These are phyloP conservation scores for Stephania cephalantha DNA, from an alignment of 164 flowering plant genomes.

Conservation along the genomic window DNA sequence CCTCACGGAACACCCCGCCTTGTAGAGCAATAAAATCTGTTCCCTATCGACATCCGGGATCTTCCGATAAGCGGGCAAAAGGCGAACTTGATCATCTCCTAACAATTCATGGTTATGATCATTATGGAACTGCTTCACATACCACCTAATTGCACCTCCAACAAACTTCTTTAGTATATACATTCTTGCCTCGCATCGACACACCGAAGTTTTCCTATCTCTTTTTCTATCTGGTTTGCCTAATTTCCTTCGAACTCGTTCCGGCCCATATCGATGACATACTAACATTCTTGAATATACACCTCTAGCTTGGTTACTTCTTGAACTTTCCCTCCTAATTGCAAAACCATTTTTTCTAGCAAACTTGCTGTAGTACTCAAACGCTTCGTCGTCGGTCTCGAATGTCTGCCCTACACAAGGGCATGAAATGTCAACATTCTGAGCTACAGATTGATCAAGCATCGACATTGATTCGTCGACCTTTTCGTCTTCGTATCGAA, in stretches of 20 bases:
- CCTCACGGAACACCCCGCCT: slow-evolving; percentile 66
- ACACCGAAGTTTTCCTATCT: slow-evolving; percentile 56
- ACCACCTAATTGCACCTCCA: slow-evolving; percentile 55
- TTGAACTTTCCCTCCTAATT: slow-evolving; percentile 57
- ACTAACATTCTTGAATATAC: slow-evolving; percentile 58
- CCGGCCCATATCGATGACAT: slow-evolving; percentile 66
- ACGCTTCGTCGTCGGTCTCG: slow-evolving; percentile 59
- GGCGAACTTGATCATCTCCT: slow-evolving; percentile 66
- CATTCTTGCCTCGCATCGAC: slow-evolving; percentile 74
- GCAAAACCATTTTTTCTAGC: slow-evolving; percentile 69
- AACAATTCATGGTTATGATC: slow-evolving; percentile 70
- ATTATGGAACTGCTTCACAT: slow-evolving; percentile 58
- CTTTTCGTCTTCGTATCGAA: slow-evolving; percentile 38
- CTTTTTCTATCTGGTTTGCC: slow-evolving; percentile 45
- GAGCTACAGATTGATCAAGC: not conserved
- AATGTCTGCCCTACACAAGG: slow-evolving; percentile 69
- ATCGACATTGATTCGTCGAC: slow-evolving; percentile 12
- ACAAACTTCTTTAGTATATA: slow-evolving; percentile 54
- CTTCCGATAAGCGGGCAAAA: slow-evolving; percentile 67
- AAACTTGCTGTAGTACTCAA: slow-evolving; percentile 52
- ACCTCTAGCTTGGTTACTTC: slow-evolving; percentile 51
- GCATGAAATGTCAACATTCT: slow-evolving; percentile 21
- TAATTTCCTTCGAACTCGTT: slow-evolving; percentile 46
- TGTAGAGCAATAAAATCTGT: slow-evolving; percentile 53
- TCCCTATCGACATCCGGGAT: slow-evolving; percentile 65